Percentiles rank a stretch among this genome's conserved stretches.
phyloP scores from a whole-genome alignment of 768 basidiomycete genomes.

The Mycena belliarum region DNA sequence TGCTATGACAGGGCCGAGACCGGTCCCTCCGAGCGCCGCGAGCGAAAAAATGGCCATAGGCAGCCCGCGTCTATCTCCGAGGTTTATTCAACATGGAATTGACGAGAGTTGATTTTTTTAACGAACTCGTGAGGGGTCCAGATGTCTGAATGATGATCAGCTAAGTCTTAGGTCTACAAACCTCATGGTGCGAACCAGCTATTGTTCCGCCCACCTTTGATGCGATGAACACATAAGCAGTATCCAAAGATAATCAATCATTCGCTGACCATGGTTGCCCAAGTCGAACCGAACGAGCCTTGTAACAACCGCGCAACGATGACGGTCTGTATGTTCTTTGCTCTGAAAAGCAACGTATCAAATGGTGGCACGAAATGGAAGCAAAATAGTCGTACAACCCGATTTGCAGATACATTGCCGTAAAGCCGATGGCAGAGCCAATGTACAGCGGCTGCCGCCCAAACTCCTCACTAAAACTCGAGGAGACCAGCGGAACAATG shows the following conservation, averaged over 20 bases:
- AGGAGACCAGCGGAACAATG: slow-evolving; percentile 62
- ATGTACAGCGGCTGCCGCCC: slow-evolving; percentile 64
- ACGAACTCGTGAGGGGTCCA: slow-evolving; percentile 60
- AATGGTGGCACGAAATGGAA: background rate
- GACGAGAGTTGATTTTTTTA: background rate
- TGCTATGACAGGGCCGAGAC: slow-evolving; percentile 61
- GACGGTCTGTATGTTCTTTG: slow-evolving; percentile 61
- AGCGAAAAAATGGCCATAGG: slow-evolving; percentile 78
- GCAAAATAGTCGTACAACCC: slow-evolving; percentile 36
- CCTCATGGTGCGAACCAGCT: slow-evolving; percentile 9
- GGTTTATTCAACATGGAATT: background rate
- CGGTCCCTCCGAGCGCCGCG: slow-evolving; percentile 59
- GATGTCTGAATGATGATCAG: slow-evolving; percentile 64
- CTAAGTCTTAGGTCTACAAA: no score
- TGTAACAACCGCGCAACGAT: slow-evolving; percentile 64
- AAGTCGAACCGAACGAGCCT: slow-evolving; percentile 69
- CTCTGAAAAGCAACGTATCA: slow-evolving; percentile 27
- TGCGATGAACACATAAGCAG: no score
- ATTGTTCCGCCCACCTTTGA: slow-evolving; percentile 66
- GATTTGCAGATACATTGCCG: slow-evolving; percentile 51
- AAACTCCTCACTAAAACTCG: slow-evolving; percentile 74
- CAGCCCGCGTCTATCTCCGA: slow-evolving; percentile 57
- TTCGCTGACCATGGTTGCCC: slow-evolving; percentile 49
- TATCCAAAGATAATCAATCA: no score
- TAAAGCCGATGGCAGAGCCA: slow-evolving; percentile 48